Evolutionary conservation across 768 basidiomycete species (phyloP), one percentile per base, ranked within the genome.

Genomic region (Steccherinum ochraceum): DNA sequence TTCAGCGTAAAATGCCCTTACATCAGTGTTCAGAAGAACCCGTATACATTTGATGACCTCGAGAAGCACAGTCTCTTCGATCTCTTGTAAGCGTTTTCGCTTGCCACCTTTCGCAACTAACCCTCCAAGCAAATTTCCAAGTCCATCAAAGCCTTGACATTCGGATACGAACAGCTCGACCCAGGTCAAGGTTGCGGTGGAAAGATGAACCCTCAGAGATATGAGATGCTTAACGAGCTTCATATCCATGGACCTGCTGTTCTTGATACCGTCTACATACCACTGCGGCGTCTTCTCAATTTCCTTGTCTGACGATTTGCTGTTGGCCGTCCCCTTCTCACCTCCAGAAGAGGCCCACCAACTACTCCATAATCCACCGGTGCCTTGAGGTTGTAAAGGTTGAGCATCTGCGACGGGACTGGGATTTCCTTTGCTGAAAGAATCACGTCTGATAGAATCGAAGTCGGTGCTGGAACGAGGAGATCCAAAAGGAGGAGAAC

Each of bases 11-110:
- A 23, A n/a, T 52, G 18, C 55, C 50, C 83, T 63, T 59, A 91
- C 93, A 67, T 88, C 81, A 1, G 86, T 94, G 59, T 96, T 96
- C 55, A 93, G 70, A 16, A 97, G 67, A 0, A 86, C 86, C 39
- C 92, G 73, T 20, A 96, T 67, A 62, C 89, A 93, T 61, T 84
- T 89, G 56, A 91, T 74, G 20, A 84, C 65, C 62, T 95, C 92
- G 24, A 85, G 59, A 23, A 93, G 69, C 1, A 85, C 80, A 2
- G 75, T 78, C 12, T 75, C 78, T 61, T 91, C 88, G 23, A 77
- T 67, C 45, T 94, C 89, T 2, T 69, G 76, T 47, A 81, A 61
- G n/a, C 57, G 64, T 54, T 75, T 79, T 60, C 74, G 73, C 67
- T 82, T 83, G n/a, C 81, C 81, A 11, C 76, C 77, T 60, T 81